Percentiles rank a stretch among this genome's conserved stretches.
These are phyloP conservation scores for Arthrobotrys pseudoclavata DNA, from an alignment of 2,329 filamentous ascomycete genomes.

Conservation along the genomic window DNA sequence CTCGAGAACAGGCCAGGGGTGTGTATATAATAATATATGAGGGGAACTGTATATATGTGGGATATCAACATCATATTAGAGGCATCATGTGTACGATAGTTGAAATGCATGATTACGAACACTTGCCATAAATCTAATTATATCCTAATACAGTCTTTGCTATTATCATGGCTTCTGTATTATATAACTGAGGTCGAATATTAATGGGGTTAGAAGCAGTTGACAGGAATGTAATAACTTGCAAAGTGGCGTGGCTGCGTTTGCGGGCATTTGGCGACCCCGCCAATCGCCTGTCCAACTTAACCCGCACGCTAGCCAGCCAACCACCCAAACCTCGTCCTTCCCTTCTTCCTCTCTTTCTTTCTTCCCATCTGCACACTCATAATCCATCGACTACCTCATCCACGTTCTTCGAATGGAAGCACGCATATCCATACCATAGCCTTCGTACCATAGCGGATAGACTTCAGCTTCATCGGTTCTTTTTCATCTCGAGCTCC, in stretches of 20 bases:
- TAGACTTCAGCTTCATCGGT: background rate
- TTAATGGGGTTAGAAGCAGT: conserved; percentile 17
- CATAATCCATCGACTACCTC: background rate
- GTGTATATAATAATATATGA: background rate
- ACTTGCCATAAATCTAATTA: background rate
- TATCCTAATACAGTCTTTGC: too few relatives aligned
- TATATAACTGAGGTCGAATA: background rate
- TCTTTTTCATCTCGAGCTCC: background rate
- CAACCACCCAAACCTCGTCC: conserved; percentile 20
- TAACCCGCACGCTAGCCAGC: conserved; percentile 12
- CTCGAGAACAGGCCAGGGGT: too few relatives aligned
- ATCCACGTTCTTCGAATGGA: conserved; percentile 7
- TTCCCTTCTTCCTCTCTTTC: background rate
- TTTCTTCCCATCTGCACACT: conserved; percentile 12
- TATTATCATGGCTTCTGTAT: background rate
- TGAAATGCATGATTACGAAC: background rate
- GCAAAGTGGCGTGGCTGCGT: conserved; percentile 32
- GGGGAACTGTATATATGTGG: conserved; percentile 3
- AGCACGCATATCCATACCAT: conserved; percentile 18
- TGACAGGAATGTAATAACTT: conserved; percentile 23
- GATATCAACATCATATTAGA: background rate
- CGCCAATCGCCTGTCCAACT: conserved; percentile 36
- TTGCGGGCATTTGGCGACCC: conserved; percentile 54
- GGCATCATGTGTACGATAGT: conserved; percentile 6
- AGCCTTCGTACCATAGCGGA: background rate